Evolutionary conservation across 2,329 filamentous ascomycete species (phyloP).

Genomic region (Fusarium torulosum): DNA sequence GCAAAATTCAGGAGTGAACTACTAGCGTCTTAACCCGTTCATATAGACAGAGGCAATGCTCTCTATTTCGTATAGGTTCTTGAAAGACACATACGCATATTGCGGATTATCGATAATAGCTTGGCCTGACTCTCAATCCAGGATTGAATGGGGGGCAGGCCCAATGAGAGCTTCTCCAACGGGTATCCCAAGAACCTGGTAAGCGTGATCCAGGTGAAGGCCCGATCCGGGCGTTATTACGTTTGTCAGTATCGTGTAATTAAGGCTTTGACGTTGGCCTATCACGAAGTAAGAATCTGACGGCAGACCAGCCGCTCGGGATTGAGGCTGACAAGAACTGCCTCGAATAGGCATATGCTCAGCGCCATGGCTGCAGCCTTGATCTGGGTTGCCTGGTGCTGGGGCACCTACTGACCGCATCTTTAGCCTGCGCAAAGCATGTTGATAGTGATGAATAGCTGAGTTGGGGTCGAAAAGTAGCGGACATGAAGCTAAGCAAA

Average conservation of each 20-base stretch:
- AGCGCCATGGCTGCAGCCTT: conserved; percentile 29
- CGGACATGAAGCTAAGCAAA: conserved; percentile 20
- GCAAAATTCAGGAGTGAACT: not conserved
- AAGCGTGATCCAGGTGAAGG: conserved; percentile 36
- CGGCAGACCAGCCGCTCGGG: conserved; percentile 38
- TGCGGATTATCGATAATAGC: conserved; percentile 14
- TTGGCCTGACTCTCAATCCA: conserved; percentile 19
- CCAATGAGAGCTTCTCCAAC: conserved; percentile 19
- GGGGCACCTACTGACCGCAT: conserved; percentile 23
- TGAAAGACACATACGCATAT: conserved; percentile 6
- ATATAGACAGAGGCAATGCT: conserved; percentile 18
- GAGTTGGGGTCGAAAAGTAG: conserved; percentile 27
- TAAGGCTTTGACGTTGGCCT: conserved; percentile 18
- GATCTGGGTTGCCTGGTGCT: conserved; percentile 19
- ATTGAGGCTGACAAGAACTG: conserved; percentile 34
- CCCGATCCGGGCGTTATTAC: conserved; percentile 33
- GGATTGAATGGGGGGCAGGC: conserved; percentile 24
- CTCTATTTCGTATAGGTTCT: conserved; percentile 12
- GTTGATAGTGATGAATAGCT: conserved; percentile 9
- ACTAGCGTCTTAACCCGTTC: conserved; percentile 7
- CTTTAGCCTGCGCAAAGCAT: conserved; percentile 18
- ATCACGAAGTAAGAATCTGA: conserved; percentile 44
- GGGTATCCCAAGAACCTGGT: conserved; percentile 27
- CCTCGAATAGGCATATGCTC: conserved; percentile 31
- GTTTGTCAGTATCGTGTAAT: conserved; percentile 29